Evolutionary conservation across 2,329 filamentous ascomycete genomes (phyloP).

Genomic region (Fusarium brachygibbosum): DNA sequence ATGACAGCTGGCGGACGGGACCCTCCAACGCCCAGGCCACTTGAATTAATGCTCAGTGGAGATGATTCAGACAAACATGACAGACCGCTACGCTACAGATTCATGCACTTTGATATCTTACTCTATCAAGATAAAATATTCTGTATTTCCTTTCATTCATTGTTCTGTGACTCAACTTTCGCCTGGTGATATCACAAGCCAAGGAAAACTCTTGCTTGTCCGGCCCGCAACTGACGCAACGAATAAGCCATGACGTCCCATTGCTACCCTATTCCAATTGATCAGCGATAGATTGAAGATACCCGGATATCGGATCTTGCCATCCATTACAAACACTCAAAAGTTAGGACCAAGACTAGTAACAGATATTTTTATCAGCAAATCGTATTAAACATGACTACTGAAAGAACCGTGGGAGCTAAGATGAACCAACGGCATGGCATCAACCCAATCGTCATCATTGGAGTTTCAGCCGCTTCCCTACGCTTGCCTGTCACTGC

Average conservation of each 20-base stretch:
- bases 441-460: constrained; percentile 10
- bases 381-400: neutral
- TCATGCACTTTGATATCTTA: neutral
- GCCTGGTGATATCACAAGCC: constrained; percentile 8
- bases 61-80: neutral
- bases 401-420: neutral
- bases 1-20: constrained; percentile 27
- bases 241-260: constrained; percentile 33
- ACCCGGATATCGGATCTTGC: constrained; percentile 15
- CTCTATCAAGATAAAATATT: neutral
- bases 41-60: constrained; percentile 4
- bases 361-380: constrained; percentile 2
- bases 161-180: neutral
- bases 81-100: constrained; percentile 10
- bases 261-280: constrained; percentile 31
- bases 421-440: constrained; percentile 8
- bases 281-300: constrained; percentile 17
- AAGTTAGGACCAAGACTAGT: neutral
- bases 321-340: neutral
- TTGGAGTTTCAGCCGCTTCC: neutral
- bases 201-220: neutral
- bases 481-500: neutral
- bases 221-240: constrained; percentile 14
- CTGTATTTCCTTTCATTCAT: neutral
- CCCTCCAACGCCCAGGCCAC: constrained; percentile 20